These are phyloP conservation scores for Carpediemonas membranifera DNA, from an alignment of 78 protist species.

Conservation along the genomic window DNA sequence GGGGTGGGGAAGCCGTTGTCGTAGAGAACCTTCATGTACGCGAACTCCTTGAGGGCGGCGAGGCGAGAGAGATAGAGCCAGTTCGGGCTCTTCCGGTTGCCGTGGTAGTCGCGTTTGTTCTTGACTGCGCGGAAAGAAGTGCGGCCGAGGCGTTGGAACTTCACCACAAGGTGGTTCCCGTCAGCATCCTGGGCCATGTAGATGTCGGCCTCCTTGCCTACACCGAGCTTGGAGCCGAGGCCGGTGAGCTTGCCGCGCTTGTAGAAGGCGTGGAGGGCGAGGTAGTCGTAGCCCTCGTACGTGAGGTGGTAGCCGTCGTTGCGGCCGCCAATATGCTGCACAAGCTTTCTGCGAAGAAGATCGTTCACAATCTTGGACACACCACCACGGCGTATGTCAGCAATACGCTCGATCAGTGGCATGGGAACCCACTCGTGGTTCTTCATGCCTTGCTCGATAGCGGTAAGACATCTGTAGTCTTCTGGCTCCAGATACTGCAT, in stretches of 20 bases:
- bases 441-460: slow-evolving; percentile 65
- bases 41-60: slow-evolving; percentile 85
- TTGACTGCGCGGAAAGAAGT: slow-evolving; percentile 78
- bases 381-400: slow-evolving; percentile 63
- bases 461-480: slow-evolving; percentile 75
- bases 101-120: slow-evolving; percentile 80
- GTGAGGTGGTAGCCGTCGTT: slow-evolving; percentile 86
- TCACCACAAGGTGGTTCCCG: slow-evolving; percentile 39
- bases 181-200: not conserved
- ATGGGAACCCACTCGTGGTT: slow-evolving; percentile 66
- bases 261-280: slow-evolving; percentile 70
- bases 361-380: slow-evolving; percentile 31
- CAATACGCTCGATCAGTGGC: slow-evolving; percentile 55
- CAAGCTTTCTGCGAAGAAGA: slow-evolving; percentile 57
- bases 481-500: slow-evolving; percentile 67
- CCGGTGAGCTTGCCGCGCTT: slow-evolving; percentile 49
- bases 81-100: slow-evolving; percentile 42
- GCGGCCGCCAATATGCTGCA: slow-evolving; percentile 53
- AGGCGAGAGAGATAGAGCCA: slow-evolving; percentile 90
- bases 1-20: slow-evolving; percentile 85
- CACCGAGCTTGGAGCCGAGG: slow-evolving; percentile 87
- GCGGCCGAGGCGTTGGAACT: slow-evolving; percentile 78
- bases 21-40: slow-evolving; percentile 81
- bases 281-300: slow-evolving; percentile 82
- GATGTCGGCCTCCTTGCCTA: slow-evolving; percentile 90